A percentile compares a stretch with the other conserved stretches of the same genome.
phyloP scores from a whole-genome alignment of 805 yeast genomes.

The Pichia gijzeniarum region DNA sequence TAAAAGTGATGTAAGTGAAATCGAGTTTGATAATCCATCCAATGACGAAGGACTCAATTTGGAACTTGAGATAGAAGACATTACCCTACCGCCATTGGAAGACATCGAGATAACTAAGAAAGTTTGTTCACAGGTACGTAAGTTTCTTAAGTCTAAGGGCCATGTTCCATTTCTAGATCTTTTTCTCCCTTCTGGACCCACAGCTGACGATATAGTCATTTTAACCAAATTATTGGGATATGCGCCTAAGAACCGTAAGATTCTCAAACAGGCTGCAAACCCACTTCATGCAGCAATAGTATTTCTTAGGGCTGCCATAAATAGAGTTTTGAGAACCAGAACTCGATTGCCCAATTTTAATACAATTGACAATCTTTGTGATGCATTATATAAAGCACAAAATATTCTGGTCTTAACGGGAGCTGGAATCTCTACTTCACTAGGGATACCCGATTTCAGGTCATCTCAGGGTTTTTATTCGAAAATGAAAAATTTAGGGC shows the following conservation, averaged over 20 bases:
- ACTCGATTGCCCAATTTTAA: conserved; percentile 46
- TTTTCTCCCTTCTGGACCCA: conserved; percentile 51
- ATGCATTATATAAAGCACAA: conserved; percentile 45
- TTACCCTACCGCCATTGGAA: conserved; percentile 16
- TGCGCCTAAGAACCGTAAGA: conserved; percentile 14
- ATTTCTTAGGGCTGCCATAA: conserved; percentile 57
- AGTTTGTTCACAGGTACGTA: conserved; percentile 40
- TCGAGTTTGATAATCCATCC: conserved; percentile 7
- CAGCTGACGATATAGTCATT: conserved; percentile 48
- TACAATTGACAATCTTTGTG: conserved; percentile 53
- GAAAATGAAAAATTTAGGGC: conserved; percentile 56
- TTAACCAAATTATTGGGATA: conserved; percentile 62
- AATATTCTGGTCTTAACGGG: conserved; percentile 77
- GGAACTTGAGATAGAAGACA: conserved; percentile 6
- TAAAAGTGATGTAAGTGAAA: conserved; percentile 14
- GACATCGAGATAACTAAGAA: conserved; percentile 33
- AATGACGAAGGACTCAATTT: conserved; percentile 7
- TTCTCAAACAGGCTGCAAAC: conserved; percentile 10
- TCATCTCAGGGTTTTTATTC: conserved; percentile 83
- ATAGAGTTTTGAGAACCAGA: conserved; percentile 52
- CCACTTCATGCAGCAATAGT: conserved; percentile 32
- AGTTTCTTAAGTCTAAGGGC: conserved; percentile 55
- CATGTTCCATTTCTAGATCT: conserved; percentile 48
- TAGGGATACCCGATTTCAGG: conserved; percentile 91
- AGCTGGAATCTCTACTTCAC: conserved; percentile 85